A percentile compares a stretch with the other conserved stretches of the same genome.
Evolutionary conservation across 495 filamentous ascomycete genomes (phyloP).

Genomic region (Aspergillus carlsbadensis): DNA sequence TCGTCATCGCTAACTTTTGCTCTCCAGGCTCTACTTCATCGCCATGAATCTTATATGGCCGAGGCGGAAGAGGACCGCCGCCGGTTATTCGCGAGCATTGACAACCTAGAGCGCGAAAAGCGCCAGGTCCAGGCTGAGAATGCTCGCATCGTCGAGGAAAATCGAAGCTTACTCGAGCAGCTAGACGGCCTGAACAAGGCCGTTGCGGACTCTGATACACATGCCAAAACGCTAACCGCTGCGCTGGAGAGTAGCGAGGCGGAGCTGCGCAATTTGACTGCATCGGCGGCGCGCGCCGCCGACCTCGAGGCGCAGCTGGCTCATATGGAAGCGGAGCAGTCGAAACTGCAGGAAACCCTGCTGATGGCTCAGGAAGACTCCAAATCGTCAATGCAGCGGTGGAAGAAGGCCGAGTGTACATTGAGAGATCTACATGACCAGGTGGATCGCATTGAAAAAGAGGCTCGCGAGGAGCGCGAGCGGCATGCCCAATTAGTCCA

Average conservation of each 20-base stretch:
- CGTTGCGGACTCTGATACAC: slow-evolving; percentile 71
- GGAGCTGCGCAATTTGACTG: slow-evolving; percentile 71
- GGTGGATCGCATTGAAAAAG: slow-evolving; percentile 83
- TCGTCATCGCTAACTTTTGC: slow-evolving; percentile 65
- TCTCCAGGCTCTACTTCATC: slow-evolving; percentile 82
- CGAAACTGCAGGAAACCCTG: slow-evolving; percentile 64
- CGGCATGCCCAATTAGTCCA: slow-evolving; percentile 77
- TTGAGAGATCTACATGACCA: slow-evolving; percentile 77
- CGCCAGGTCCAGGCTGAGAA: slow-evolving; percentile 71
- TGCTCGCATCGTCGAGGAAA: slow-evolving; percentile 72
- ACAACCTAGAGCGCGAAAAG: slow-evolving; percentile 75
- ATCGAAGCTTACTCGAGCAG: slow-evolving; percentile 72
- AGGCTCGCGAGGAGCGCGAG: slow-evolving; percentile 78
- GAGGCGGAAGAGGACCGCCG: slow-evolving; percentile 81
- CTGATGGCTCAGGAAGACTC: slow-evolving; percentile 65
- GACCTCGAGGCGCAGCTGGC: slow-evolving; percentile 75
- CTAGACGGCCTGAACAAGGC: slow-evolving; percentile 77
- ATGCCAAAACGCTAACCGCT: slow-evolving; percentile 67
- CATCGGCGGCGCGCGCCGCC: slow-evolving; percentile 68
- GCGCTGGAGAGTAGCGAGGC: slow-evolving; percentile 72
- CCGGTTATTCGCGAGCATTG: slow-evolving; percentile 67
- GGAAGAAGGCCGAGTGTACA: slow-evolving; percentile 76
- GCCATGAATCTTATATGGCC: slow-evolving; percentile 90
- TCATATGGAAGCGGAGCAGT: slow-evolving; percentile 78
- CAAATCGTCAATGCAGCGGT: slow-evolving; percentile 72